A percentile compares a stretch with the other conserved stretches of the same genome.
These are phyloP conservation scores for Tulasnella sp. DNA, from an alignment of 768 basidiomycete genomes.

Conservation along the genomic window DNA sequence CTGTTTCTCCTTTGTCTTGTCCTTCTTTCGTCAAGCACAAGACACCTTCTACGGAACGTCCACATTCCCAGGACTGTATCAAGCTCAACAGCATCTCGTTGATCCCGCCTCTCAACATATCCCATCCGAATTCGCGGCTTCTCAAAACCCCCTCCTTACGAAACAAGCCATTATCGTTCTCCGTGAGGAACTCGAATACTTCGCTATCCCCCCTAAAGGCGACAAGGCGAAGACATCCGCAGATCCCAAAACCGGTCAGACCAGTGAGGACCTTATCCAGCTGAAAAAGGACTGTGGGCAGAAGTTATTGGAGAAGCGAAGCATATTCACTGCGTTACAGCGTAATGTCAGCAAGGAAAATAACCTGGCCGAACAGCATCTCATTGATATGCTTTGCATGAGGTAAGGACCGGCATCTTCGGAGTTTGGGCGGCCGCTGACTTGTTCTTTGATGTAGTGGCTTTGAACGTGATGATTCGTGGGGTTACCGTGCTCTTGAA, in stretches of 20 bases:
- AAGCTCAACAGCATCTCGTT: slow-evolving; percentile 65
- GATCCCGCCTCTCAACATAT: slow-evolving; percentile 33
- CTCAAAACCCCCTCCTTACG: slow-evolving; percentile 81
- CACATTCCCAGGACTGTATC: slow-evolving; percentile 55
- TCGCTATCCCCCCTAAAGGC: slow-evolving; percentile 77
- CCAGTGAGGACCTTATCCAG: slow-evolving; percentile 63
- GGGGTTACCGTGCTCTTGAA: slow-evolving; percentile 95
- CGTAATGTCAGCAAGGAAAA: slow-evolving; percentile 99
- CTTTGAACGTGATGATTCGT: slow-evolving; percentile 92
- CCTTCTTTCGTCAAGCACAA: slow-evolving; percentile 81
- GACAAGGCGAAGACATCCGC: slow-evolving; percentile 40
- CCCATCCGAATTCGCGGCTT: slow-evolving; percentile 44
- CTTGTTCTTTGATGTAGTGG: slow-evolving; percentile 43
- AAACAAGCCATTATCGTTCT: slow-evolving; percentile 99
- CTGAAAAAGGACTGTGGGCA: slow-evolving; percentile 80
- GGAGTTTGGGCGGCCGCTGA: not conserved
- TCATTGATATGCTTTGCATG: slow-evolving; percentile 99
- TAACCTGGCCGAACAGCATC: slow-evolving; percentile 95
- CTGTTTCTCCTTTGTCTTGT: slow-evolving; percentile 86
- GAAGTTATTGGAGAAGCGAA: slow-evolving; percentile 75
- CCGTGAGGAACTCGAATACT: slow-evolving; percentile 96
- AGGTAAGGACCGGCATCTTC: slow-evolving; percentile 44
- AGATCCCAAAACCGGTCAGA: slow-evolving; percentile 57
- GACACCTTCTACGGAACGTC: slow-evolving; percentile 85
- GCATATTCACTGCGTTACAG: slow-evolving; percentile 95